A percentile compares a stretch with the other conserved stretches of the same genome.
These are phyloP conservation scores for Fraxinus anomala DNA, from an alignment of 257 asterid species.

Conservation along the genomic window DNA sequence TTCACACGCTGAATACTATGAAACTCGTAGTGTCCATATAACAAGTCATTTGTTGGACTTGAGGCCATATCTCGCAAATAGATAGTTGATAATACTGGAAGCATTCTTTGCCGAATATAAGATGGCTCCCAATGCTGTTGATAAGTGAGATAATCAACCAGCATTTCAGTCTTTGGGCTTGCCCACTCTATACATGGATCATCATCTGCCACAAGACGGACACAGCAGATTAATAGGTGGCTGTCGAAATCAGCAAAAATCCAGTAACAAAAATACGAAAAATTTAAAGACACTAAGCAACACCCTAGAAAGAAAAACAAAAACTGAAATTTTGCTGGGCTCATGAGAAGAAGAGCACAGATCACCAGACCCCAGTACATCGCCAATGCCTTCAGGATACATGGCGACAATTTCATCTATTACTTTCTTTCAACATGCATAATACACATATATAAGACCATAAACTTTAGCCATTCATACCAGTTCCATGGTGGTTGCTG, in stretches of 20 bases:
- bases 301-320: background rate
- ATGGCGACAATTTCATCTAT: background rate
- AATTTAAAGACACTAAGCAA: constrained; percentile 8
- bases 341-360: background rate
- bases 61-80: constrained; percentile 68
- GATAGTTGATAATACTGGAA: constrained; percentile 79
- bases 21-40: constrained; percentile 72
- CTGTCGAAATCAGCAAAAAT: constrained; percentile 4
- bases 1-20: constrained; percentile 78
- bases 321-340: constrained; percentile 14
- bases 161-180: constrained; percentile 63
- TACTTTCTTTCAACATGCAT: constrained; percentile 7
- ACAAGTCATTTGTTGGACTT: constrained; percentile 41
- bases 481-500: constrained; percentile 47
- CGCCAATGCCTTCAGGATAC: background rate
- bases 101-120: constrained; percentile 70
- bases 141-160: constrained; percentile 70
- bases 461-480: constrained; percentile 39
- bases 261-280: background rate
- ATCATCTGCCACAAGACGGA: constrained; percentile 54
- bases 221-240: background rate
- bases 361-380: no score
- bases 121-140: constrained; percentile 92
- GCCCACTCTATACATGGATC: constrained; percentile 53
- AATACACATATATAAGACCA: background rate